Conservation (phyloP, 441 rosid species). For the Populus hybrid region DNA sequence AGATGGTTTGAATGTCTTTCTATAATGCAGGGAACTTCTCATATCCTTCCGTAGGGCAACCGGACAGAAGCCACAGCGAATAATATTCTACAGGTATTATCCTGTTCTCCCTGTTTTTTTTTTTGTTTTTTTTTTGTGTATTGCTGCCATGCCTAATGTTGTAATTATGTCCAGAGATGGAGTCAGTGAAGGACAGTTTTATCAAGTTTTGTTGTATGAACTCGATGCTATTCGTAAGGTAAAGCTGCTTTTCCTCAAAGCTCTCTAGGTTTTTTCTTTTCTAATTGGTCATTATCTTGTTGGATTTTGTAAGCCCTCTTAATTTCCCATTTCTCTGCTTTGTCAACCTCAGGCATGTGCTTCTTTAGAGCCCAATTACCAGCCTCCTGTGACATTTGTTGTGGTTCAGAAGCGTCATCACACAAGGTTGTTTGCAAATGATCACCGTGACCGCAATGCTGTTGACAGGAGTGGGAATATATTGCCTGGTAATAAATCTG, state of each 20-base stretch:
- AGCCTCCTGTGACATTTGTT: slow-evolving; percentile 82
- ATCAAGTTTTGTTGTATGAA: slow-evolving; percentile 79
- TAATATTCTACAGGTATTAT: slow-evolving; percentile 74
- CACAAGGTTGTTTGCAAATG: slow-evolving; percentile 74
- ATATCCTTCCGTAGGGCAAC: slow-evolving; percentile 78
- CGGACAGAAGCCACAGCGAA: slow-evolving; percentile 80
- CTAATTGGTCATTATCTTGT: neutral
- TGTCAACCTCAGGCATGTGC: slow-evolving; percentile 65
- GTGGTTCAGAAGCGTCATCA: slow-evolving; percentile 88
- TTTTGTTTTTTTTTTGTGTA: neutral
- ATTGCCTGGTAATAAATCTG: slow-evolving; percentile 55
- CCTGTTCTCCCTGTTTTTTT: neutral
- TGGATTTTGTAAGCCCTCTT: neutral
- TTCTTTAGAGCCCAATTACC: slow-evolving; percentile 82
- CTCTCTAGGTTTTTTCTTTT: neutral
- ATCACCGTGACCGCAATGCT: slow-evolving; percentile 69
- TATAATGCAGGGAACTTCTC: slow-evolving; percentile 60
- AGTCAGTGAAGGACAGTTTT: slow-evolving; percentile 88
- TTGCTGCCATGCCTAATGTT: neutral
- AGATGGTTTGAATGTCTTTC: neutral
- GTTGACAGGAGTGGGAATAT: slow-evolving; percentile 75
- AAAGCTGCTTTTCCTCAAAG: neutral
- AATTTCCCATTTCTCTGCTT: slow-evolving; percentile 2
- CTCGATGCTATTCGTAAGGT: slow-evolving; percentile 88
- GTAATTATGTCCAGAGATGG: slow-evolving; percentile 52